These are phyloP conservation scores for Phytophthora pluvialis DNA, from an alignment of 352 stramenopile genomes.

Conservation along the genomic window DNA sequence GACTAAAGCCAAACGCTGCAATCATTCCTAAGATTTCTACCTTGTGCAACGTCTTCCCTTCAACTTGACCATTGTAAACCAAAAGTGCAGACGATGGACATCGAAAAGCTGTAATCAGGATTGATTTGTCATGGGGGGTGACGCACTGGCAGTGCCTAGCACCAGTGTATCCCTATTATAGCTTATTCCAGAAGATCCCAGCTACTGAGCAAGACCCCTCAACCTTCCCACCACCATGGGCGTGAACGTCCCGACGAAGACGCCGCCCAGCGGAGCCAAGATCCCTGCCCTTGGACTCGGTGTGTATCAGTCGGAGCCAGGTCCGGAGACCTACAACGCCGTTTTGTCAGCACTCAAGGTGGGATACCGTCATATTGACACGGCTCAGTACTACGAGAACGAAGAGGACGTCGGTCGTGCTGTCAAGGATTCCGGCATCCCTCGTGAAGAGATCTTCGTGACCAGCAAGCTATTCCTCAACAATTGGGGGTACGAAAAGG, in stretches of 20 bases:
- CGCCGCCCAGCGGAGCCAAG: slow-evolving; percentile 46
- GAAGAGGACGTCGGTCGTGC: slow-evolving; percentile 82
- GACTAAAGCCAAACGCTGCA: no score
- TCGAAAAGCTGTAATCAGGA: no score
- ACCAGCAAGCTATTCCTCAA: slow-evolving; percentile 78
- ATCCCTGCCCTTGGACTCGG: slow-evolving; percentile 60
- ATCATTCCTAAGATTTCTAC: no score
- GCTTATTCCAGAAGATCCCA: slow-evolving; percentile 7
- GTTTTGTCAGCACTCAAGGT: slow-evolving; percentile 61
- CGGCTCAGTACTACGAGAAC: slow-evolving; percentile 88
- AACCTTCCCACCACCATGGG: slow-evolving; percentile 7
- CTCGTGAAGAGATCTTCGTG: slow-evolving; percentile 80
- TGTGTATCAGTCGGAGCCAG: slow-evolving; percentile 57
- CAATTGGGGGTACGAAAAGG: slow-evolving; percentile 77
- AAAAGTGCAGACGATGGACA: no score
- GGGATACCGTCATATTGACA: slow-evolving; percentile 92
- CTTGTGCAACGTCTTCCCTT: no score
- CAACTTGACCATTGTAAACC: no score
- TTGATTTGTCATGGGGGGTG: no score
- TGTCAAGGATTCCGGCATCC: slow-evolving; percentile 71
- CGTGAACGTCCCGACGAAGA: slow-evolving; percentile 38
- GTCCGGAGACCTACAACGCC: slow-evolving; percentile 60
- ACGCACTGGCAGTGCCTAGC: no score
- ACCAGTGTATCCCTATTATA: no score
- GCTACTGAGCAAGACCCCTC: background rate